phyloP scores from a whole-genome alignment of 2,329 filamentous ascomycete species.

The Penicillium sp. region DNA sequence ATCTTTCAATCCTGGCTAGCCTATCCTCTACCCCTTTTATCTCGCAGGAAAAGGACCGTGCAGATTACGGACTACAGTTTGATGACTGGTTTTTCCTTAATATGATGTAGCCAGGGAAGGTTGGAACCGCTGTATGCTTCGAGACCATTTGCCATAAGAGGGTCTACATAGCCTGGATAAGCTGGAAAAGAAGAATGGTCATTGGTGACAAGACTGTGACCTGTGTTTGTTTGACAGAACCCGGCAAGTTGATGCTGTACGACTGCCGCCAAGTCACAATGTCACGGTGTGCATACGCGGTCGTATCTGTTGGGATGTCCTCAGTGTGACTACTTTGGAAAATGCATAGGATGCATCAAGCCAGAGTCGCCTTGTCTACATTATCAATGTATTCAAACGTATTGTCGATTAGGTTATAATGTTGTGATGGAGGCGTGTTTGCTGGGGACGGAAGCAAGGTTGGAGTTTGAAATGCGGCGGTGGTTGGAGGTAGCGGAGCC shows the following conservation, averaged over 20 bases:
- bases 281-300: slow-evolving; percentile 66
- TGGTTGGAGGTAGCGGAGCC: no score
- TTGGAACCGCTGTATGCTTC: slow-evolving; percentile 60
- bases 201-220: slow-evolving; percentile 48
- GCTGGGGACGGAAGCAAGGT: no score
- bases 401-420: slow-evolving; percentile 42
- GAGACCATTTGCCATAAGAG: slow-evolving; percentile 50
- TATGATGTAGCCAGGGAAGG: slow-evolving; percentile 48
- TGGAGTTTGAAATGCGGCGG: no score
- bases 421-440: no score
- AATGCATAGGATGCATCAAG: slow-evolving; percentile 66
- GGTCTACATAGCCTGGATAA: slow-evolving; percentile 67
- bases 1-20: no score
- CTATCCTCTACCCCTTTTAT: background rate
- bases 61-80: slow-evolving; percentile 60
- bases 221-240: slow-evolving; percentile 49
- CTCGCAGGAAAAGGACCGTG: slow-evolving; percentile 45
- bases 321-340: slow-evolving; percentile 63
- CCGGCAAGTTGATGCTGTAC: slow-evolving; percentile 58
- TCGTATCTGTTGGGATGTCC: slow-evolving; percentile 58
- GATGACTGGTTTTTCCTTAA: slow-evolving; percentile 59
- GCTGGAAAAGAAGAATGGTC: slow-evolving; percentile 44
- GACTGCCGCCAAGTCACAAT: slow-evolving; percentile 64
- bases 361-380: slow-evolving; percentile 53
- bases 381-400: slow-evolving; percentile 60